Percentiles rank a stretch among this genome's conserved stretches.
Conservation (phyloP, 176 grass and related monocot genomes). For the Thinopyrum elongatum region DNA sequence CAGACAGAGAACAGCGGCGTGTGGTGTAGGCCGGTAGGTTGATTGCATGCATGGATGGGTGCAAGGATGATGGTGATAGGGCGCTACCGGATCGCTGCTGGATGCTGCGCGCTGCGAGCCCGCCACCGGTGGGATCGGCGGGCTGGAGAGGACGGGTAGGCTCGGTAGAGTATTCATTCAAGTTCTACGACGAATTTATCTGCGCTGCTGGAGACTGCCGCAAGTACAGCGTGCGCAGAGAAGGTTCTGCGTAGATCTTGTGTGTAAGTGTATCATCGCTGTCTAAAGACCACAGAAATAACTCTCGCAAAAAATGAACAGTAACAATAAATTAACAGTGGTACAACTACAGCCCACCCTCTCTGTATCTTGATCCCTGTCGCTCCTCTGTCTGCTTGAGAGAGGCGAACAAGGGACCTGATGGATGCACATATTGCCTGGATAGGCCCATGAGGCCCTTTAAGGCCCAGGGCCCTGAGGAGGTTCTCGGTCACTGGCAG, state of each 20-base stretch:
- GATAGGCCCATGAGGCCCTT: slow-evolving; percentile 2
- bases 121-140: background rate
- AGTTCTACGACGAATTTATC: background rate
- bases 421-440: slow-evolving; percentile 29
- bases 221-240: slow-evolving; percentile 5
- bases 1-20: slow-evolving; percentile 10
- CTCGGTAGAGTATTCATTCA: slow-evolving; percentile 3
- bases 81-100: background rate
- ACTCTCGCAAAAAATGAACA: background rate
- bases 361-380: background rate
- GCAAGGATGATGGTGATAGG: background rate
- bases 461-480: background rate
- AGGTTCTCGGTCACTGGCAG: background rate
- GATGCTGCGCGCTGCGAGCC: background rate
- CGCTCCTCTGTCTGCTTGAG: background rate
- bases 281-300: background rate
- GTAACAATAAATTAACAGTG: background rate
- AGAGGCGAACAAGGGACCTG: background rate
- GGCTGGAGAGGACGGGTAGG: background rate
- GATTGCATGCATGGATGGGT: slow-evolving; percentile 12
- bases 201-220: background rate
- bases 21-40: slow-evolving; percentile 9
- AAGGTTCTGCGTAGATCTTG: slow-evolving; percentile 25
- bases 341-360: background rate
- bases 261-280: background rate